Base-by-base conservation (phyloP, 2,329 filamentous ascomycete species). In the Cadophora malorum region DNA sequence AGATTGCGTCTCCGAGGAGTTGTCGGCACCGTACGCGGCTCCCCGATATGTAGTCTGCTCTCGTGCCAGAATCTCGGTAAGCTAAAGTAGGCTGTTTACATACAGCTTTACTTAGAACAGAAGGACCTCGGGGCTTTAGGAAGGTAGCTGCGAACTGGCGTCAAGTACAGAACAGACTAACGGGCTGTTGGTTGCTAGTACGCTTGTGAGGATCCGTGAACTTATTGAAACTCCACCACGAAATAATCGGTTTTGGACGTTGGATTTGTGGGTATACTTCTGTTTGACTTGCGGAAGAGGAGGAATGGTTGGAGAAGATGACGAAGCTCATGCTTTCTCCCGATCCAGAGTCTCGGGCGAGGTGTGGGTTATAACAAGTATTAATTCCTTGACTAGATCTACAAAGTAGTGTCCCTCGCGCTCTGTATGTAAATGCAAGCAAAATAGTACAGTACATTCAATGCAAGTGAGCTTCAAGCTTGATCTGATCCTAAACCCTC, bases 391-490 rank as follows among this genome's bases (percentile, higher is more conserved):
- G 56, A 50, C 59, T 50, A 50, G 14, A 6, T 45, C 41, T 33
- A 49, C 33, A 59, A 41, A 23, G 16, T 59, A 41, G 8, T 41
- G 8, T 9, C 19, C 52, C 25, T 19, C 35, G 33, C 33, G 21
- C 21, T 21, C 45, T 7, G 21, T 49, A n/a, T 50, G 58, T 47
- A 60, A 50, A 33, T 62, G 23, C 41, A 49, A 4, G 25, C 19
- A 28, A 50, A 25, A 49, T 4, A 49, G 19, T 49, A 49, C n/a
- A 49, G 28, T 33, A 49, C 38, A 62, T 62, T 16, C 41, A 49
- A 50, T 62, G 41, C 41, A 62, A 62, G 38, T 33, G 14, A 62
- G 59, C 41, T 33, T 62, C 41, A 31, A 50, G 41, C 59, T 62
- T 31, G 25, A 33, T 62, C 19, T 33, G 41, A 50, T 35, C 45